Evolutionary conservation across 2,329 filamentous ascomycete genomes (phyloP).

Genomic region (Beauveria pseudobassiana): DNA sequence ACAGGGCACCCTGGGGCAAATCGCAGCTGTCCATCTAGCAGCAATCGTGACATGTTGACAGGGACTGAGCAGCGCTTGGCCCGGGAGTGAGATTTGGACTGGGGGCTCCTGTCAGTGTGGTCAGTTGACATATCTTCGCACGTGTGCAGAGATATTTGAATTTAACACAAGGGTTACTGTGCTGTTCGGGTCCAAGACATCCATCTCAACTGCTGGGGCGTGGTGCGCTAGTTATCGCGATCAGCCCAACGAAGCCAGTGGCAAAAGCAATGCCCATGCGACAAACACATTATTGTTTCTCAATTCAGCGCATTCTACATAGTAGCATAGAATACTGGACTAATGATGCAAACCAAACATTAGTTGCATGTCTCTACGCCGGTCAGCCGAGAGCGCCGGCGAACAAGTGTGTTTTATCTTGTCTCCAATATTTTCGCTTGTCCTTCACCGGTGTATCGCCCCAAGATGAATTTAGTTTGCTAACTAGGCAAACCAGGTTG

Average conservation of each 20-base stretch:
- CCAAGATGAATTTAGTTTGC: not conserved
- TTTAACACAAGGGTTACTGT: not conserved
- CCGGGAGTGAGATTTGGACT: not conserved
- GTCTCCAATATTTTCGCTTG: not conserved
- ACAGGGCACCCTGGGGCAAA: slow-evolving; percentile 3
- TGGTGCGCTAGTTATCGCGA: no score
- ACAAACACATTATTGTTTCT: no score
- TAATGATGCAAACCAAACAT: no score
- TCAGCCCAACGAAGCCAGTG: no score
- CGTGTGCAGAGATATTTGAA: not conserved
- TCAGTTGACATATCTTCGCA: not conserved
- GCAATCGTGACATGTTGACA: not conserved
- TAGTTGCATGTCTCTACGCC: not conserved
- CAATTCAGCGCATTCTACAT: no score
- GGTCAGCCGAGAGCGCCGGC: not conserved
- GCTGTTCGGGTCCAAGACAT: not conserved
- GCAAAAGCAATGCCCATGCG: no score
- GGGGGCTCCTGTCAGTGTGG: not conserved
- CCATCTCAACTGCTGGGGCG: no score
- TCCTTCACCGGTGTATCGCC: not conserved
- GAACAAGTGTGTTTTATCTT: not conserved
- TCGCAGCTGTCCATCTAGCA: not conserved
- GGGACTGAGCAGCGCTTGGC: not conserved
- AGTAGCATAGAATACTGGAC: no score
- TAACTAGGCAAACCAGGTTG: not conserved